These are phyloP conservation scores for Carex scoparia DNA, from an alignment of 176 grass and related monocot species.

Conservation along the genomic window DNA sequence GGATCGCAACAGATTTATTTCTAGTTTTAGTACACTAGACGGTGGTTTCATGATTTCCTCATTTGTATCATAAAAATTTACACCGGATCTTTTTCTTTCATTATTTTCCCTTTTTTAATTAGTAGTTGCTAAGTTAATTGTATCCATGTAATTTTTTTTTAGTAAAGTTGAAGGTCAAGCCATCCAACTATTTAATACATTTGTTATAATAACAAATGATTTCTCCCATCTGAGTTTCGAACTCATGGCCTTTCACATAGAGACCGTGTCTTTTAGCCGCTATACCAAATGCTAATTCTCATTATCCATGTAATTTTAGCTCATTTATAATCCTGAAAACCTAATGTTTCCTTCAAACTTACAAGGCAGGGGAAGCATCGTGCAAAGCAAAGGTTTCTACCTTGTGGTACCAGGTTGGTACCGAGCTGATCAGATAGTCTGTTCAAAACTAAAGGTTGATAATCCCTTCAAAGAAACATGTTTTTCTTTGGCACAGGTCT, in stretches of 20 bases:
- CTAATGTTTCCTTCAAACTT: neutral
- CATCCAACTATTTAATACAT: too few relatives aligned
- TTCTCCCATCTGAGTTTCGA: too few relatives aligned
- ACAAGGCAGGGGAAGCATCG: neutral
- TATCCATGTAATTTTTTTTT: neutral
- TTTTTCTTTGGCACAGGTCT: neutral
- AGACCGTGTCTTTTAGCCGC: too few relatives aligned
- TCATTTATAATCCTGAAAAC: neutral
- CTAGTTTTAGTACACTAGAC: neutral
- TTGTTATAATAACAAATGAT: too few relatives aligned
- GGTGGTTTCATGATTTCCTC: neutral
- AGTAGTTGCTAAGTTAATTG: neutral
- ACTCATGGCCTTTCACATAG: too few relatives aligned
- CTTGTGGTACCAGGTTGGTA: neutral
- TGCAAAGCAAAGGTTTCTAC: neutral
- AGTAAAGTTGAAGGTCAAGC: too few relatives aligned
- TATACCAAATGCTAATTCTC: too few relatives aligned
- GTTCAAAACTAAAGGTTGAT: too few relatives aligned
- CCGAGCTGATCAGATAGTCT: neutral
- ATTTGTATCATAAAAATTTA: neutral
- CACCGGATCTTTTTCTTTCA: neutral
- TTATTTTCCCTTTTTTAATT: neutral
- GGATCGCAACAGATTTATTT: too few relatives aligned
- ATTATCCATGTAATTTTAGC: neutral
- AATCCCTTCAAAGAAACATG: neutral